These are phyloP conservation scores for Epichloe uncinata DNA, from an alignment of 2,329 filamentous ascomycete species.

Conservation along the genomic window DNA sequence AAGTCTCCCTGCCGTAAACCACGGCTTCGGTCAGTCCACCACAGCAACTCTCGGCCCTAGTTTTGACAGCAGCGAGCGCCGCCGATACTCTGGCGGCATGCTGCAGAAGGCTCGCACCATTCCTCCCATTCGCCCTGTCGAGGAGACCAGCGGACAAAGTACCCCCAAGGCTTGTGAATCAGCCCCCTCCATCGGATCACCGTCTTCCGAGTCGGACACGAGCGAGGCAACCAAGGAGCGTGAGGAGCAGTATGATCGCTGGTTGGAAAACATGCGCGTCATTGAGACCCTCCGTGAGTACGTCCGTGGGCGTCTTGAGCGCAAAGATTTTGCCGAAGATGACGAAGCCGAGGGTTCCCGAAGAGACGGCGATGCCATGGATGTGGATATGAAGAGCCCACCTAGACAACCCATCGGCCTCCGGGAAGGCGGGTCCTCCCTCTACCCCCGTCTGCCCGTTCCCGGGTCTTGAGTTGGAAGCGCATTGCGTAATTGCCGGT, in stretches of 20 bases:
- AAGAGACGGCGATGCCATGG: slow-evolving; percentile 21
- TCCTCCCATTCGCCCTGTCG: slow-evolving; percentile 24
- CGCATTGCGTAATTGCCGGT: not conserved
- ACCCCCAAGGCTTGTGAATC: slow-evolving; percentile 32
- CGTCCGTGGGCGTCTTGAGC: slow-evolving; percentile 42
- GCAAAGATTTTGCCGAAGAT: slow-evolving; percentile 35
- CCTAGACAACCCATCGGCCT: slow-evolving; percentile 12
- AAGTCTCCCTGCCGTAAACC: slow-evolving; percentile 46
- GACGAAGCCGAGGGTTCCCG: slow-evolving; percentile 12
- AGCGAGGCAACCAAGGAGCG: slow-evolving; percentile 39
- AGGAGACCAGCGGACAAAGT: slow-evolving; percentile 25
- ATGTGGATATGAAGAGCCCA: slow-evolving; percentile 22
- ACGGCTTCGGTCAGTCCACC: slow-evolving; percentile 55
- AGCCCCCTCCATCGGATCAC: slow-evolving; percentile 36
- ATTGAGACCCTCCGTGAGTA: slow-evolving; percentile 49
- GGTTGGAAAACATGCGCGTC: slow-evolving; percentile 52
- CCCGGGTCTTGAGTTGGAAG: slow-evolving; percentile 8
- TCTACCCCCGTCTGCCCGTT: slow-evolving; percentile 29
- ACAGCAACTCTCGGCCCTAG: slow-evolving; percentile 58
- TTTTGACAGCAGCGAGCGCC: slow-evolving; percentile 49
- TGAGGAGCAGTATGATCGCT: slow-evolving; percentile 49
- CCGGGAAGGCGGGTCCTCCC: slow-evolving; percentile 21
- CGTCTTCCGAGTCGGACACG: slow-evolving; percentile 39
- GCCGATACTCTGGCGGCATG: slow-evolving; percentile 53
- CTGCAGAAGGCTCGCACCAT: slow-evolving; percentile 43